Percentiles rank a stretch among this genome's conserved stretches.
phyloP scores from a whole-genome alignment of 2,329 filamentous ascomycete genomes.

The Zalaria obscura region DNA sequence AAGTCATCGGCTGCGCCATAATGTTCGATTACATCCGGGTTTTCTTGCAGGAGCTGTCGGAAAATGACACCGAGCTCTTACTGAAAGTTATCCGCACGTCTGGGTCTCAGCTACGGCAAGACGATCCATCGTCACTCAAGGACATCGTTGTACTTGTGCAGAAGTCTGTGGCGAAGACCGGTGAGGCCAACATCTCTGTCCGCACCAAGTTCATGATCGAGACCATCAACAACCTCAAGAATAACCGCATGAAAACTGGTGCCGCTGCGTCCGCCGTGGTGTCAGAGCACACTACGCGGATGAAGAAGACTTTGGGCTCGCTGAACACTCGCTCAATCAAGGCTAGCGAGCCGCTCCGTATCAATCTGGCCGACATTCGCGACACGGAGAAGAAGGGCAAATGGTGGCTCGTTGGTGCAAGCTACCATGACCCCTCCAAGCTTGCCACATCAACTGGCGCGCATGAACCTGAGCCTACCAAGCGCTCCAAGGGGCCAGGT shows the following conservation, averaged over 20 bases:
- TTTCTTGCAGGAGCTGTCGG: constrained; percentile 60
- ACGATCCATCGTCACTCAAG: constrained; percentile 78
- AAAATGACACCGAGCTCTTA: constrained; percentile 77
- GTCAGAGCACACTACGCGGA: constrained; percentile 70
- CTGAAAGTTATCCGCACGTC: constrained; percentile 69
- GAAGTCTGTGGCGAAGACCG: constrained; percentile 51
- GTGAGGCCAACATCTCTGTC: constrained; percentile 60
- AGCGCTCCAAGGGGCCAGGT: background rate
- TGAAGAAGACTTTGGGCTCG: constrained; percentile 76
- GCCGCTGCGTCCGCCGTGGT: constrained; percentile 56
- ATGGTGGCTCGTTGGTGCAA: constrained; percentile 98
- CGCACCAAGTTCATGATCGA: constrained; percentile 97
- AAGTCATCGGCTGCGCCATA: constrained; percentile 67
- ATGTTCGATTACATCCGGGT: constrained; percentile 83
- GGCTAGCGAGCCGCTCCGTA: constrained; percentile 65
- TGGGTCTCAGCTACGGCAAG: constrained; percentile 70
- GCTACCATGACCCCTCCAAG: constrained; percentile 45
- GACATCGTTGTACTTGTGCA: constrained; percentile 74
- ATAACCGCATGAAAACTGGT: constrained; percentile 74
- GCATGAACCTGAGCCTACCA: background rate
- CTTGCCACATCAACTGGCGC: background rate
- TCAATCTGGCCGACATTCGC: constrained; percentile 69
- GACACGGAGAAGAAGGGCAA: constrained; percentile 79
- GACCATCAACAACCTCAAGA: constrained; percentile 86
- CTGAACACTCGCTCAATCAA: constrained; percentile 57